Conservation (phyloP, 345 rosid genomes). For the Noccaea caerulescens region DNA sequence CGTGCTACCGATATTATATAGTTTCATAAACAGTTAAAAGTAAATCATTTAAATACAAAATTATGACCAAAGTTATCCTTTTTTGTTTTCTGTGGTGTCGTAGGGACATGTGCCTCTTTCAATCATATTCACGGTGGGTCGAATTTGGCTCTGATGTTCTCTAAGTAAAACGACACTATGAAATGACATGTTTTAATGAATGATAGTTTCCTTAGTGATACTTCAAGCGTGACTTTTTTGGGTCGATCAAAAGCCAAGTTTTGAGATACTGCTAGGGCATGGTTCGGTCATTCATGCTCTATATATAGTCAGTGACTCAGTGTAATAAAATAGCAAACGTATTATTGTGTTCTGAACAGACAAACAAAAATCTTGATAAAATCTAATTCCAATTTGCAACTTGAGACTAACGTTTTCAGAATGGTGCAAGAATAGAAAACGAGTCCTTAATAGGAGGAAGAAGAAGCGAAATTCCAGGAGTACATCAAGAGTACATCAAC, state of each 20-base stretch:
- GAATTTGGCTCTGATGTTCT: constrained; percentile 18
- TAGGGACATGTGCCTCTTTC: constrained; percentile 39
- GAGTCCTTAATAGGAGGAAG: background rate
- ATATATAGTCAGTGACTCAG: background rate
- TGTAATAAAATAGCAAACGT: background rate
- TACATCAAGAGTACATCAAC: background rate
- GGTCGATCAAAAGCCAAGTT: background rate
- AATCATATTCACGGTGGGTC: constrained; percentile 38
- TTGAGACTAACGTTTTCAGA: too few relatives aligned
- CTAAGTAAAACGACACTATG: constrained; percentile 9
- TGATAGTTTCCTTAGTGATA: constrained; percentile 17
- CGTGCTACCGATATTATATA: constrained; percentile 41
- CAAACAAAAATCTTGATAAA: background rate
- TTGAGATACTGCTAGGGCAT: constrained; percentile 15
- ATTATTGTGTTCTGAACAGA: background rate
- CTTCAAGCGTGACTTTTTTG: constrained; percentile 5
- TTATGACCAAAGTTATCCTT: constrained; percentile 38
- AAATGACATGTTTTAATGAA: constrained; percentile 13
- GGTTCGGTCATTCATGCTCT: background rate
- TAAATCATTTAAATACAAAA: constrained; percentile 25
- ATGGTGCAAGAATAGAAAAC: background rate
- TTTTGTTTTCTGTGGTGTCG: constrained; percentile 12
- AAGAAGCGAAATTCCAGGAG: background rate
- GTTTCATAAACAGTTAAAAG: constrained; percentile 19
- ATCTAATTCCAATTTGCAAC: too few relatives aligned